These are phyloP conservation scores for Pyrrhoderma lamaoense DNA, from an alignment of 1,284 basidiomycete genomes.

Conservation along the genomic window DNA sequence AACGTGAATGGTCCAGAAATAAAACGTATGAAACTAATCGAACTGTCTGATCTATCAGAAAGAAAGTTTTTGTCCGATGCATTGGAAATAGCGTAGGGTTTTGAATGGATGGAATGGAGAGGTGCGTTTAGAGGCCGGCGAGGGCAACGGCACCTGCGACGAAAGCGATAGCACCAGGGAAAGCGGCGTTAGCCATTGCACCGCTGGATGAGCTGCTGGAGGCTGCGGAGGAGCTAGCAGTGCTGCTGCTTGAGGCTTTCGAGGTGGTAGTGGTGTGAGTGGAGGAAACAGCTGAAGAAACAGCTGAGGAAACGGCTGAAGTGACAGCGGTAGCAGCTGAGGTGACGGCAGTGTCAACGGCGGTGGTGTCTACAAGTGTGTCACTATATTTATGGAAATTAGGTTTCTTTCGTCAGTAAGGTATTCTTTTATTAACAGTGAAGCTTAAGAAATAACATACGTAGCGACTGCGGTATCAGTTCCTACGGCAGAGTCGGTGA, in stretches of 20 bases:
- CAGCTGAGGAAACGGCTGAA: neutral
- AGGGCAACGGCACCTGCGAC: constrained; percentile 7
- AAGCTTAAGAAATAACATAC: neutral
- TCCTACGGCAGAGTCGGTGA: neutral
- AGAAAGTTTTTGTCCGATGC: no score
- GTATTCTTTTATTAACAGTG: no score
- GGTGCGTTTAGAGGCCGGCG: neutral
- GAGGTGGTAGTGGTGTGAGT: neutral
- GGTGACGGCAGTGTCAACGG: no score
- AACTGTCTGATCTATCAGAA: no score
- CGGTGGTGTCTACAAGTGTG: no score
- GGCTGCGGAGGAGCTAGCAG: neutral
- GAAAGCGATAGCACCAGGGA: constrained; percentile 1
- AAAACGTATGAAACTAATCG: no score
- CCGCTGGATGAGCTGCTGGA: neutral
- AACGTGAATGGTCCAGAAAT: no score
- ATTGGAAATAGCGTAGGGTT: neutral
- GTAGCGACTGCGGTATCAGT: neutral
- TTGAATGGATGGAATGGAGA: neutral
- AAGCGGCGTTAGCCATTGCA: neutral
- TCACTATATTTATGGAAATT: no score
- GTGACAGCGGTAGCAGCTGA: no score
- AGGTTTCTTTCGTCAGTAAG: no score
- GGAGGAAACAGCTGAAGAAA: neutral
- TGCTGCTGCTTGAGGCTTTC: neutral